Conservation (phyloP, 306 rosid species). For the Pueraria montana region DNA sequence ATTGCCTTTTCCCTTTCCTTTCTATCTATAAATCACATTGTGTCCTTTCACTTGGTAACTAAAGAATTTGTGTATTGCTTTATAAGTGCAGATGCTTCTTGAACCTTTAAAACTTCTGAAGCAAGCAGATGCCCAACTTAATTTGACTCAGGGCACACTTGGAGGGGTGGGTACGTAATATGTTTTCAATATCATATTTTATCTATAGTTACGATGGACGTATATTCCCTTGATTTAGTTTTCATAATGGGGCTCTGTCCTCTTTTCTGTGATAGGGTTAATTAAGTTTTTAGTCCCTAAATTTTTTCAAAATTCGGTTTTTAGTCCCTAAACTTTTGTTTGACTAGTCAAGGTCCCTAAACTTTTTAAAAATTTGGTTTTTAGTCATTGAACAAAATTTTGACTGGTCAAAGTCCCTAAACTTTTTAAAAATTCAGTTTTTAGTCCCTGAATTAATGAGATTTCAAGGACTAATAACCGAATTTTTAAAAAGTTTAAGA, state of each 20-base stretch:
- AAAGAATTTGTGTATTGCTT: slow-evolving; percentile 37
- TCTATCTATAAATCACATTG: slow-evolving; percentile 23
- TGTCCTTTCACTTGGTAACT: slow-evolving; percentile 24
- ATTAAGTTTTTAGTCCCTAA: no score
- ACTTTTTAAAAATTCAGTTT: no score
- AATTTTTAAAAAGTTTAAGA: no score
- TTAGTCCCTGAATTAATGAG: no score
- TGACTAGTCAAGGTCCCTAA: no score
- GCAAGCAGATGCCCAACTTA: slow-evolving; percentile 87
- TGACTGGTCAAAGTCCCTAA: no score
- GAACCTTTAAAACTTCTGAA: slow-evolving; percentile 84
- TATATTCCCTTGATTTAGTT: slow-evolving; percentile 17
- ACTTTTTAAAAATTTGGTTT: no score
- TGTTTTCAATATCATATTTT: slow-evolving; percentile 37
- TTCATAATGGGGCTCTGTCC: not conserved
- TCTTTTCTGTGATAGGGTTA: no score
- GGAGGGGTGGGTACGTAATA: slow-evolving; percentile 91
- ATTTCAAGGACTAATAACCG: no score
- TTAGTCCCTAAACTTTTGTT: no score
- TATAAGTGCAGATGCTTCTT: slow-evolving; percentile 76
- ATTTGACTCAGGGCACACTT: slow-evolving; percentile 87
- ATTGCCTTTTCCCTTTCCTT: slow-evolving; percentile 28
- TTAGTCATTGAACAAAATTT: no score
- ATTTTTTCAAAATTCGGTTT: no score
- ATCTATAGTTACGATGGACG: slow-evolving; percentile 39